Conservation (phyloP, 768 basidiomycete genomes). For the Lentinus tigrinus region DNA sequence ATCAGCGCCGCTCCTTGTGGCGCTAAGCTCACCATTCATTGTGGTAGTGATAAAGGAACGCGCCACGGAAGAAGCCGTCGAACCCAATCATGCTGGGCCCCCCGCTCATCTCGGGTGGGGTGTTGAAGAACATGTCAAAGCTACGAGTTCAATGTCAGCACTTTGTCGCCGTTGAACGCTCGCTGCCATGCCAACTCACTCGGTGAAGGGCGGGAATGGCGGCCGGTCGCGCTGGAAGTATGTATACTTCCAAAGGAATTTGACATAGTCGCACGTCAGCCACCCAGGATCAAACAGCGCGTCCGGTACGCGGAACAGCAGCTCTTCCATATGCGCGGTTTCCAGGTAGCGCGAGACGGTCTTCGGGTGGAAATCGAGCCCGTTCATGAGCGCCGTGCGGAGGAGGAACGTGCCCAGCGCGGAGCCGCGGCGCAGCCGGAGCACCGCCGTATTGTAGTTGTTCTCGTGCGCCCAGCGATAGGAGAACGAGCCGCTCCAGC, state of each 20-base stretch:
- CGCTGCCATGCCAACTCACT: constrained; percentile 43
- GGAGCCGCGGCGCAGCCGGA: constrained; percentile 89
- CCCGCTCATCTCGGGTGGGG: constrained; percentile 66
- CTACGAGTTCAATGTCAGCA: constrained; percentile 38
- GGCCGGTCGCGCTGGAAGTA: constrained; percentile 85
- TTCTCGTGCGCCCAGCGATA: constrained; percentile 95
- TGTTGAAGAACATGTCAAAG: constrained; percentile 86
- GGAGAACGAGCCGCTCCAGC: constrained; percentile 93
- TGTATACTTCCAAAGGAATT: background rate
- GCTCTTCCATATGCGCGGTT: constrained; percentile 80
- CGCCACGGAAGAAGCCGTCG: constrained; percentile 93
- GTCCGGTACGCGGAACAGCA: constrained; percentile 88
- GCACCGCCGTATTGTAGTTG: constrained; percentile 95
- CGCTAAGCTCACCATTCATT: constrained; percentile 72
- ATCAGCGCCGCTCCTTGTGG: background rate
- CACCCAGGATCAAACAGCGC: constrained; percentile 96
- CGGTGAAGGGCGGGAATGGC: constrained; percentile 89
- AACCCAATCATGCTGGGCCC: constrained; percentile 86
- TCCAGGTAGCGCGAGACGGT: constrained; percentile 86
- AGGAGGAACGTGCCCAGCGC: constrained; percentile 95
- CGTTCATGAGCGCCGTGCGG: constrained; percentile 92
- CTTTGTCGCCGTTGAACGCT: background rate
- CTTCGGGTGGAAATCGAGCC: constrained; percentile 96
- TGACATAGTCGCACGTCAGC: constrained; percentile 78
- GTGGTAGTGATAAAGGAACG: constrained; percentile 94